A percentile compares a stretch with the other conserved stretches of the same genome.
These are phyloP conservation scores for Pyronema domesticum DNA, from an alignment of 495 filamentous ascomycete genomes.

Conservation along the genomic window DNA sequence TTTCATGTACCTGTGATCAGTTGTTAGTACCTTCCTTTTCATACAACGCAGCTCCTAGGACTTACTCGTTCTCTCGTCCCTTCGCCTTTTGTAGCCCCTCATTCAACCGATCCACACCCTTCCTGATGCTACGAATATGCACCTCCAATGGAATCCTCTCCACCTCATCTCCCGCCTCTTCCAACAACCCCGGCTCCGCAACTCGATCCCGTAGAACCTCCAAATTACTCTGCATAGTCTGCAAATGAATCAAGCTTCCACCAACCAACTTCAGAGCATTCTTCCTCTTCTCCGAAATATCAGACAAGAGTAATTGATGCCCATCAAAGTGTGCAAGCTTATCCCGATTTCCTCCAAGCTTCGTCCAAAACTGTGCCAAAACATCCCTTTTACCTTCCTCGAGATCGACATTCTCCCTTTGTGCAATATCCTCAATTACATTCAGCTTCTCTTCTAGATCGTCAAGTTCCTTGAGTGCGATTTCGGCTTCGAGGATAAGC, in stretches of 20 bases:
- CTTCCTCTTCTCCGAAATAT: slow-evolving; percentile 41
- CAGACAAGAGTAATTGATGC: slow-evolving; percentile 38
- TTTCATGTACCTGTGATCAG: too few species aligned
- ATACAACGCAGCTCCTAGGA: not conserved
- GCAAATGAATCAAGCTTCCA: slow-evolving; percentile 42
- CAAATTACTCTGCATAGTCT: slow-evolving; percentile 47
- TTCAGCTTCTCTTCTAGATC: slow-evolving; percentile 46
- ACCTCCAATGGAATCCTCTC: slow-evolving; percentile 5
- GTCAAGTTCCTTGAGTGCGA: slow-evolving; percentile 37
- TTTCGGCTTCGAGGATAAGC: slow-evolving; percentile 49
- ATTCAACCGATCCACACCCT: slow-evolving; percentile 3
- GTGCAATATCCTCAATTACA: slow-evolving; percentile 44
- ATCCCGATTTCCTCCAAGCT: slow-evolving; percentile 44
- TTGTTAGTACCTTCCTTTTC: not conserved
- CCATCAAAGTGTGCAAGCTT: slow-evolving; percentile 37
- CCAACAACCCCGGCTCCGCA: slow-evolving; percentile 38
- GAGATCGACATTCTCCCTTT: slow-evolving; percentile 35
- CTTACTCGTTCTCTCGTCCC: slow-evolving; percentile 34
- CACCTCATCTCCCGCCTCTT: slow-evolving; percentile 27
- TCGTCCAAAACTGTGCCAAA: slow-evolving; percentile 45
- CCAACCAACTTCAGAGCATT: slow-evolving; percentile 41
- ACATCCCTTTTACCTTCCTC: slow-evolving; percentile 39
- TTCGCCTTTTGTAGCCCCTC: slow-evolving; percentile 1
- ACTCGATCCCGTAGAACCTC: slow-evolving; percentile 50
- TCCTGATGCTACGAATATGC: slow-evolving; percentile 1